Base-by-base conservation (phyloP, 2,329 filamentous ascomycete species). In the Sordariomycetes sp. region DNA sequence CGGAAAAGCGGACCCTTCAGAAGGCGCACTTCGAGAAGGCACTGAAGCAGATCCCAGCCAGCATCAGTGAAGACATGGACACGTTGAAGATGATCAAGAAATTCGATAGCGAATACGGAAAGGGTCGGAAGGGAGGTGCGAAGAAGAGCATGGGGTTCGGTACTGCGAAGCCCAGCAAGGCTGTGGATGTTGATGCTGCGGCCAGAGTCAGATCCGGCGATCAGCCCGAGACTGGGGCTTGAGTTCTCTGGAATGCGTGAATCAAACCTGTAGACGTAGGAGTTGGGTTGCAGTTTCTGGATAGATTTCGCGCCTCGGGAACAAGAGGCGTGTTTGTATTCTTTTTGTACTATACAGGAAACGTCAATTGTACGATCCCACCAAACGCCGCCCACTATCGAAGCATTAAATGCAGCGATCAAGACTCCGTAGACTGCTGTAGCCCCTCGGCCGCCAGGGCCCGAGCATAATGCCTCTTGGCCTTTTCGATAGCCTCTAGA, bases 101-200 rank as follows among this genome's bases (percentile, higher is more conserved):
- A 59, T 98, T 96, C 51, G 92, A 98, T 53, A 86, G 94, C 60
- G 83, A 90, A 55, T 98, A 88, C 54, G 90, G 92, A 18, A 87
- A 94, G 52, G 73, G 81, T 23, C 81, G 76, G 49, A 72, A 75
- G 50, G 75, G 73, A 52, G 78, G 73, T 56, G 75, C 61, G 48
- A 57, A 56, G 36, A 63, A 61, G 39, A 57, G 53, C 6, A 72
- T 82, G 59, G 78, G 78, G 1, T 82, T 82, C 47, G 74, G 64
- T 33, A 60, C 70, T 3, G 49, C 61, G 4, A 48, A 54, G 0
- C 63, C 54, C 12, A 56, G 53, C 37, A 50, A 47, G 16, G 44
- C 46, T 3, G 64, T 63, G 2, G 58, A 66, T 17, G 30, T 21
- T 25, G 21, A 28, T n/a, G 19, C 34, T 12, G n/a, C n/a, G n/a